A percentile compares a stretch with the other conserved stretches of the same genome.
phyloP scores from a whole-genome alignment of 78 protist genomes.

The Dictyostelium capitatum region DNA sequence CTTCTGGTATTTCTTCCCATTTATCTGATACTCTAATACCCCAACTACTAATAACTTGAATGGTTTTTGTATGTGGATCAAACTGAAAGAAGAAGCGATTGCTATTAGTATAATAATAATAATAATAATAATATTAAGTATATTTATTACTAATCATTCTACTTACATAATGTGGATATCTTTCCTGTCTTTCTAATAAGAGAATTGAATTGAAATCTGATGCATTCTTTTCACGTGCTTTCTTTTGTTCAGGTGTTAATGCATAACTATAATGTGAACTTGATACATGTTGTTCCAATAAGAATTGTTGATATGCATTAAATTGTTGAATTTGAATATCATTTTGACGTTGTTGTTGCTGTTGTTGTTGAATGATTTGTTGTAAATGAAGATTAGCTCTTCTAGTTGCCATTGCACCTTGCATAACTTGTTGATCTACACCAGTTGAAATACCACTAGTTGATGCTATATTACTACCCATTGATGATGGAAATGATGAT shows the following conservation, averaged over 20 bases:
- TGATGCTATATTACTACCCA: neutral
- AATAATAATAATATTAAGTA: too few species aligned
- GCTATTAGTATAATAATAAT: neutral
- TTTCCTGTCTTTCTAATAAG: conserved; percentile 64
- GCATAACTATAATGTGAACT: neutral
- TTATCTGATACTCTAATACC: conserved; percentile 41
- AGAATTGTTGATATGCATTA: neutral
- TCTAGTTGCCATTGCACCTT: conserved; percentile 44
- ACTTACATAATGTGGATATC: conserved; percentile 68
- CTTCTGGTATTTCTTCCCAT: conserved; percentile 33
- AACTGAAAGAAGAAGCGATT: conserved; percentile 1
- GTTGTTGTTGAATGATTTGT: conserved; percentile 30
- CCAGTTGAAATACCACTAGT: conserved; percentile 9
- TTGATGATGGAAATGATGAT: neutral
- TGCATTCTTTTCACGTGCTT: conserved; percentile 50
- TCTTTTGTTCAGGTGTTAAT: conserved; percentile 45
- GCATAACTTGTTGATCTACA: neutral
- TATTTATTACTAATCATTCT: neutral
- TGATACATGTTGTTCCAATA: neutral
- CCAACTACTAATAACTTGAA: conserved; percentile 77
- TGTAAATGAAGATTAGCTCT: conserved; percentile 29
- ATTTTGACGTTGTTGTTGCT: conserved; percentile 39
- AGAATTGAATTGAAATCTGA: conserved; percentile 30
- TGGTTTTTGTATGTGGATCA: conserved; percentile 71
- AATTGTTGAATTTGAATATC: neutral